phyloP scores from a whole-genome alignment of 164 flowering plant genomes.

The Euptelea pleiosperma region DNA sequence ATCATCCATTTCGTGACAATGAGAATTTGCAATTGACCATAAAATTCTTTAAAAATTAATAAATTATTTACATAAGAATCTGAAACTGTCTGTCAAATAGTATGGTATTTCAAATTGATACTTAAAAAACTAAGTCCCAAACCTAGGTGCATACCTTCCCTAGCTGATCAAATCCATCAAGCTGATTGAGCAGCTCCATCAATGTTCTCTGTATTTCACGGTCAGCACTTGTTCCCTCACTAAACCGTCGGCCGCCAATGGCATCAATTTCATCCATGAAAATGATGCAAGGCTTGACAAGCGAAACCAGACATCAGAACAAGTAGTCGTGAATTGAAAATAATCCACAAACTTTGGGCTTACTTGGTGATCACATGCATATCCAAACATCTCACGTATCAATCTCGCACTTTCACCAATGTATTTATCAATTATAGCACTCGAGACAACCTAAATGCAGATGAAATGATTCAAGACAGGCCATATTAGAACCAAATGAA shows the following conservation, averaged over 20 bases:
- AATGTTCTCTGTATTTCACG: conserved; percentile 94
- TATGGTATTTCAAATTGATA: neutral
- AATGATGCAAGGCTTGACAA: conserved; percentile 86
- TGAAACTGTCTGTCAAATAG: too few relatives aligned
- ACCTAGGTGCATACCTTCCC: conserved; percentile 62
- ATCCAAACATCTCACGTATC: conserved; percentile 92
- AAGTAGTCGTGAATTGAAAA: neutral
- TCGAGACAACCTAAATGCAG: conserved; percentile 75
- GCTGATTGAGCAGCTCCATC: conserved; percentile 94
- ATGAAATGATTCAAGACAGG: conserved; percentile 3
- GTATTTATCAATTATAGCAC: conserved; percentile 93
- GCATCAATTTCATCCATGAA: conserved; percentile 99
- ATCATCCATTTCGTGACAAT: conserved; percentile 1
- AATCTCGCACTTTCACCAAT: conserved; percentile 94
- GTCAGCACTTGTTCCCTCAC: conserved; percentile 94
- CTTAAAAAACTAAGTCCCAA: neutral
- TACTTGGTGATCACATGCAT: conserved; percentile 98
- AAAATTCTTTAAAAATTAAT: neutral
- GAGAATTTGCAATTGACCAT: neutral
- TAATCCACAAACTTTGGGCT: conserved; percentile 11
- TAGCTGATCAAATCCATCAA: conserved; percentile 92
- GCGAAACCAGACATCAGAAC: conserved; percentile 3
- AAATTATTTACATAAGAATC: too few relatives aligned
- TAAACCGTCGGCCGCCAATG: conserved; percentile 93
- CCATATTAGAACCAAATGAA: neutral